Evolutionary conservation across 2,329 filamentous ascomycete species (phyloP), one percentile per base, ranked within the genome.

Genomic region (Fusarium sp.): DNA sequence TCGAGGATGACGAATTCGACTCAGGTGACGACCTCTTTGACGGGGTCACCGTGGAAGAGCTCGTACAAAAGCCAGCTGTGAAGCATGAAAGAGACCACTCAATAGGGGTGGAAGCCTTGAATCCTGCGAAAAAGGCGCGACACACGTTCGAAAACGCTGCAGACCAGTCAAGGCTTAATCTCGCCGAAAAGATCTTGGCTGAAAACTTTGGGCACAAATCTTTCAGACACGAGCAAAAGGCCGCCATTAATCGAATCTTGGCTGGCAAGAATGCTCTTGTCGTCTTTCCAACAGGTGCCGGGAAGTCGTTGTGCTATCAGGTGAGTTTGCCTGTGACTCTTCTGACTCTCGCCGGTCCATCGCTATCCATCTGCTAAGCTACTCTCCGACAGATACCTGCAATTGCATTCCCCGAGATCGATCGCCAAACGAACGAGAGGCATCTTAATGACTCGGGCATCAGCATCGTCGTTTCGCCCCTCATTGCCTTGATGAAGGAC

Each of bases 401-500:
- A 6, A 80, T 88, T 50, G 85, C 86, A 0, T 88, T 88, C 39
- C 82, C 84, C 43, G 79, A 85, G 58, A 74, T 86, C 13, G 87
- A 88, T 37, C 68, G 75, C 2, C 64, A 75, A 18, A 79, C 71
- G 6, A 80, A 78, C 1, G 71, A 72, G 3, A 73, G 80, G 48
- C 75, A 74, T 0, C 61, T 77, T 1, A 79, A 78, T 3, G 82
- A 84, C 20, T 79, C 82, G 13, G 90, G 88, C 7, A 85, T 90
- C 70, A 90, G 88, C 1, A 83, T 91, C 7, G 87, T 90, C 4
- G 87, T 90, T 2, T 90, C 87, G 0, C 88, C 88, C 0, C 79
- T 90, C 4, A 88, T 90, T 61, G 88, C 88, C 2, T 76, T 91
- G 63, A 90, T 90, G 88, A 91, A 91, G 75, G 89, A 91, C 70